Evolutionary conservation across 2,329 filamentous ascomycete species (phyloP).

Genomic region (Ascochyta koolunga): DNA sequence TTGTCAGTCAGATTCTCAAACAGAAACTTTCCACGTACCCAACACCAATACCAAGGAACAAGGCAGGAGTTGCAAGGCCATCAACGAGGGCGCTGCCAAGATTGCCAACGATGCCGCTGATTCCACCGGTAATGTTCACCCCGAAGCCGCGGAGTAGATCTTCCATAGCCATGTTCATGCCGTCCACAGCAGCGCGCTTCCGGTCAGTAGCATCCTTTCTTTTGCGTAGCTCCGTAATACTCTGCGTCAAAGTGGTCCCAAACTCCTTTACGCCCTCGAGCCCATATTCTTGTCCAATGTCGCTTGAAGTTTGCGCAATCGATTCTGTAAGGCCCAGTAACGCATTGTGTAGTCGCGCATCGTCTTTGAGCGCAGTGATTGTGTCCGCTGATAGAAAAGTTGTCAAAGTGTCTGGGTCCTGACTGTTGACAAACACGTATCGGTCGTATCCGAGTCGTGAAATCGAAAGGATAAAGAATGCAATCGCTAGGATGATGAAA

Average conservation of each 20-base stretch:
- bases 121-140: conserved; percentile 19
- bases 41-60: conserved; percentile 39
- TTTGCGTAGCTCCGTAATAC: conserved; percentile 19
- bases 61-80: conserved; percentile 32
- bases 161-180: conserved; percentile 14
- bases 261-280: conserved; percentile 22
- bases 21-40: conserved; percentile 21
- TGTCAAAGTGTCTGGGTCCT: conserved; percentile 7
- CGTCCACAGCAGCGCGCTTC: conserved; percentile 20
- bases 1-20: conserved; percentile 11
- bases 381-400: conserved; percentile 28
- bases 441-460: conserved; percentile 24
- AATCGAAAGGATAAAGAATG: conserved; percentile 26
- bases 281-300: conserved; percentile 23
- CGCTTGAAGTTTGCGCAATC: conserved; percentile 28
- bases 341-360: conserved; percentile 28
- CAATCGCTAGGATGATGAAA: conserved; percentile 17
- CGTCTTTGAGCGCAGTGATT: conserved; percentile 32
- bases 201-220: conserved; percentile 1
- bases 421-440: conserved; percentile 4
- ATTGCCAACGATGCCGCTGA: conserved; percentile 18
- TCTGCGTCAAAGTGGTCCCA: conserved; percentile 23
- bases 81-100: conserved; percentile 20
- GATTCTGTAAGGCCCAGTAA: conserved; percentile 30
- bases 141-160: conserved; percentile 3